Evolutionary conservation across 768 basidiomycete genomes (phyloP), one percentile per base, ranked within the genome.

Genomic region (Kwoniella heveanensis): DNA sequence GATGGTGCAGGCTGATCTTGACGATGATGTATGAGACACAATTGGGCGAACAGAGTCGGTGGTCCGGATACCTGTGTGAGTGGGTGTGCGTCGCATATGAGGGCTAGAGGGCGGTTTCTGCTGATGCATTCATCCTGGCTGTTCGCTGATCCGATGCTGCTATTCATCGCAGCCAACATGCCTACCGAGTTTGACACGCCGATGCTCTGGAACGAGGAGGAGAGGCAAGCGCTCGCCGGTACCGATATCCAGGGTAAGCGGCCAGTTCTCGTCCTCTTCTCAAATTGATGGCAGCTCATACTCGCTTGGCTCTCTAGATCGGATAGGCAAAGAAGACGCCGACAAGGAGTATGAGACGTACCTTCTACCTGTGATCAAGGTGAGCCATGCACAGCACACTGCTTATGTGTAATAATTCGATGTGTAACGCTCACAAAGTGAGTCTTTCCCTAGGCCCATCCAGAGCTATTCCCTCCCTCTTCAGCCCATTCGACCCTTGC

Each of bases 1-100:
- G 92, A 8, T 99, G 96, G 96, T 82, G 85, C 1, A 89, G 89
- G 2, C 81, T 97, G 49, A 97, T 99, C 62, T 82, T 98, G 39
- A 90, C 88, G 67, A 89, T 99, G 87, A 91, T 98, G 90, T 96
- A 91, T 90, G 96, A 99, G 79, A 85, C 85, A 57, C 85, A 87
- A 2, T 84, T 84, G 66, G 87, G 87, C 0, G 60, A 81, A 2
- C 73, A 82, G 21, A 89, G 90, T 52, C 86, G 81, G 57, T 91
- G 92, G 92, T 72, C 77, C 5, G 83, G 82, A 10, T 95, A 94
- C 80, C 82, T 94, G 13, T 81, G 90, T 90, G 60, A 51, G 85
- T 79, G 0, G 1, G 15, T 32, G 5, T 32, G 7, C 13, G 5
- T 32, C n/a, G n/a, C n/a, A n/a, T n/a, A n/a, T n/a, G n/a, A n/a